phyloP scores from a whole-genome alignment of 2,329 filamentous ascomycete species.

The Colletotrichum sp. region DNA sequence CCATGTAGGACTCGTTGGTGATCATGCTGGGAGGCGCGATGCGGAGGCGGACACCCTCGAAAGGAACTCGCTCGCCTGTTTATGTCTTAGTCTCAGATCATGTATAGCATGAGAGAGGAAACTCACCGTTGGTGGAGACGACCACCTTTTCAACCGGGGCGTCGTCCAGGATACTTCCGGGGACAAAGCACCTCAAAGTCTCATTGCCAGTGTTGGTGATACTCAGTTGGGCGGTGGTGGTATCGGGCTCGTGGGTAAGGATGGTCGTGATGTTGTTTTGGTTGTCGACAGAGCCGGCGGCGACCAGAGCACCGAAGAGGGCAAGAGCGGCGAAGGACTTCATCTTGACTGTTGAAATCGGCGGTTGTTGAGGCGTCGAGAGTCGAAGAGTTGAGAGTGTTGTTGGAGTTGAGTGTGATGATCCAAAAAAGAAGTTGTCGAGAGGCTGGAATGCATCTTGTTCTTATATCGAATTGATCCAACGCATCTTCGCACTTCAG shows the following conservation, averaged over 20 bases:
- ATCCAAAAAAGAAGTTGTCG: not conserved
- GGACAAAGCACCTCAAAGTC: conserved; percentile 51
- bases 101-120: not conserved
- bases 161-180: conserved; percentile 53
- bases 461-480: not conserved
- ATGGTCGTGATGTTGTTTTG: conserved; percentile 39
- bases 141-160: conserved; percentile 53
- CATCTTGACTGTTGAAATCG: conserved; percentile 29
- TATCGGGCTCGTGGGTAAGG: conserved; percentile 44
- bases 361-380: not conserved
- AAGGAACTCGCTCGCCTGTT: conserved; percentile 26
- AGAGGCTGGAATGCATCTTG: not conserved
- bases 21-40: conserved; percentile 43
- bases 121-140: conserved; percentile 46
- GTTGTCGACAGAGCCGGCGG: conserved; percentile 32
- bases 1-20: conserved; percentile 48
- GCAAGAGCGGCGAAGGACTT: conserved; percentile 36
- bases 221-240: conserved; percentile 50
- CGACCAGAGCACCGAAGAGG: conserved; percentile 37
- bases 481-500: not conserved
- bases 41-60: conserved; percentile 56
- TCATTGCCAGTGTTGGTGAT: conserved; percentile 51
- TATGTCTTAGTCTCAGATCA: not conserved
- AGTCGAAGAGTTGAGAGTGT: not conserved
- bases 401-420: not conserved